Evolutionary conservation across 2,329 filamentous ascomycete species (phyloP), one percentile per base, ranked within the genome.

Genomic region (Lasiodiplodia sp.): DNA sequence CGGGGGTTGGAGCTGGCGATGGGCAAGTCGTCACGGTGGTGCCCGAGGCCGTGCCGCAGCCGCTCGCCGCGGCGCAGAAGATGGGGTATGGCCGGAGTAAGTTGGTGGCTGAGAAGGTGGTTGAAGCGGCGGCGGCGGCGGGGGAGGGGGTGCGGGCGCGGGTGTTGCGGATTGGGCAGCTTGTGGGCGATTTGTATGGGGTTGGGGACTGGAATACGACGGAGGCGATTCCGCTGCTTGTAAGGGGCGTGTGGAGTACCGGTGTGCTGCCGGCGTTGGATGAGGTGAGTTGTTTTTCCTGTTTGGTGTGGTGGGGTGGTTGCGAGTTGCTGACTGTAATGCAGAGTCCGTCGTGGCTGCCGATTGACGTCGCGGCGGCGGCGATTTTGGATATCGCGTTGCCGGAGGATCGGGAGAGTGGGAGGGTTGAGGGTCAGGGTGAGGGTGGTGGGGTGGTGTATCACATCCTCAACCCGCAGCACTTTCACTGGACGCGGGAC

Each of bases 81-180:
- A 86, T 85, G 75, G 85, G 85, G 0, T 87, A 87, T 58, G 84
- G 83, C 0, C 77, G 79, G 18, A 84, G 81, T 0, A 86, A 86
- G 72, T 78, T 80, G 52, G 83, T 86, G 0, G 78, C 82, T 0
- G 84, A 87, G 71, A 79, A 83, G 21, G 80, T 86, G 2, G 73
- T 82, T 1, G 37, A 38, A 18, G 71, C 70, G 8, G 65, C 73
- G 2, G 65, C 73, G 2, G 71, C 72, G 37, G 67, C 62, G 31
- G 25, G 66, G 6, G 62, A 55, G 0, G 70, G 72, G 16, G 70
- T 71, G 2, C 34, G 74, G 2, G 79, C 81, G 0, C 71, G 76
- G 0, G 80, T 84, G 0, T 70, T 85, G 2, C 75, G 83, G 1
- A 72, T 81, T 2, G 79, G 84, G 0, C 84, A 87, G 69, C 80